A percentile compares a stretch with the other conserved stretches of the same genome.
Evolutionary conservation across 2,329 filamentous ascomycete species (phyloP).

Genomic region (Ophiocordyceps camponoti-floridani): DNA sequence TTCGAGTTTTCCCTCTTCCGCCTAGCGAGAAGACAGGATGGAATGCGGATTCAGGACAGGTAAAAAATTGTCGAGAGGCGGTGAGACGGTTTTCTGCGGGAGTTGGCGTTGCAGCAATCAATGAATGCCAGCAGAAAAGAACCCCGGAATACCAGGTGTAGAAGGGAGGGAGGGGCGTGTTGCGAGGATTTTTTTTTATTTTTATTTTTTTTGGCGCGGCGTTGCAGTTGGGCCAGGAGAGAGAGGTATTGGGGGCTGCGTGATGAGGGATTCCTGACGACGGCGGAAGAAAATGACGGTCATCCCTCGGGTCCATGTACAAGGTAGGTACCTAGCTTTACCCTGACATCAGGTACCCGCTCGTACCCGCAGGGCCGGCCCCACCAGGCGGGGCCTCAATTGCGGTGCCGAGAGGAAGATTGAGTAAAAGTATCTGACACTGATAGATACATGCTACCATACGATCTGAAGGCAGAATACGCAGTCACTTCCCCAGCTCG

Average conservation of each 20-base stretch:
- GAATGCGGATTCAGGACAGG: neutral
- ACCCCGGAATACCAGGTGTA: neutral
- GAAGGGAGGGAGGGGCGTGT: neutral
- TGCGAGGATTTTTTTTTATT: neutral
- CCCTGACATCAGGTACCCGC: neutral
- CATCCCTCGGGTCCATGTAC: neutral
- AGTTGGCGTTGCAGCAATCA: neutral
- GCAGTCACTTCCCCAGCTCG: neutral
- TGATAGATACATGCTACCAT: neutral
- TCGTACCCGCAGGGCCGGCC: neutral
- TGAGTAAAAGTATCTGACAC: neutral
- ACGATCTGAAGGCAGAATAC: neutral
- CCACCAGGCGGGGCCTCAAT: neutral
- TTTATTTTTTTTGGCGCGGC: neutral
- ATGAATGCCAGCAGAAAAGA: neutral
- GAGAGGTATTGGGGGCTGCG: neutral
- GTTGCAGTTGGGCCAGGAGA: neutral
- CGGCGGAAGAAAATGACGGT: neutral
- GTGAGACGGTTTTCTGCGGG: neutral
- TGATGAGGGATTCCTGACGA: neutral
- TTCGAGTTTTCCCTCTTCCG: neutral
- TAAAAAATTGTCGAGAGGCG: neutral
- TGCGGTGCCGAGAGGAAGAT: neutral
- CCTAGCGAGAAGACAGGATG: neutral
- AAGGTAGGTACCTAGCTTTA: too few species aligned